These are phyloP conservation scores for Diaporthe sp. DNA, from an alignment of 2,329 filamentous ascomycete genomes.

Conservation along the genomic window DNA sequence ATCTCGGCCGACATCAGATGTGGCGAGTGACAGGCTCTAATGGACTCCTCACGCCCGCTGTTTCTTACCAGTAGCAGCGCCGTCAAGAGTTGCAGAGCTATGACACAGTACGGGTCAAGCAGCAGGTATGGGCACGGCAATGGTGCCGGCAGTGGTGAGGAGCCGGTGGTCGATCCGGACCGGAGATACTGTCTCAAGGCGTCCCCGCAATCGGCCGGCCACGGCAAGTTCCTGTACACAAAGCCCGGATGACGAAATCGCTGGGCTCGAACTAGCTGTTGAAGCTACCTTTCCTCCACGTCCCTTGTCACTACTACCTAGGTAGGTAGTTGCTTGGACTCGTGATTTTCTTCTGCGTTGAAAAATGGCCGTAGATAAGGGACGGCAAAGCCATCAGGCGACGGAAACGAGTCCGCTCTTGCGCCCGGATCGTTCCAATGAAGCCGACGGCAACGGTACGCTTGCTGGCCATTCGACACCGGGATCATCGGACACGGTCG, in stretches of 20 bases:
- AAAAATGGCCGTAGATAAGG: conserved; percentile 30
- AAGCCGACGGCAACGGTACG: conserved; percentile 8
- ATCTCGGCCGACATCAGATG: background rate
- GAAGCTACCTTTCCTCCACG: background rate
- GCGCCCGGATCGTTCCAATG: background rate
- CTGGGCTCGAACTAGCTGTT: background rate
- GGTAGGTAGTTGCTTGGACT: background rate
- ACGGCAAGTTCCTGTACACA: conserved; percentile 1
- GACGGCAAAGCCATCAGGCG: background rate
- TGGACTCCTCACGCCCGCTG: background rate
- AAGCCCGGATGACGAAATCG: conserved; percentile 7
- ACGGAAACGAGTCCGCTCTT: conserved; percentile 40
- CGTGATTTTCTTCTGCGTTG: background rate
- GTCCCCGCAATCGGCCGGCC: conserved; percentile 23
- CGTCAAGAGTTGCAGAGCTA: background rate
- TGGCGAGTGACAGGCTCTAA: background rate
- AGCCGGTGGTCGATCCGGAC: conserved; percentile 9
- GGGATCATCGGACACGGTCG: conserved; percentile 1
- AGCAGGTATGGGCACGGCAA: background rate
- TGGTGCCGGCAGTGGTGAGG: background rate
- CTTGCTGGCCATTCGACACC: conserved; percentile 11
- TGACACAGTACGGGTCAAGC: background rate
- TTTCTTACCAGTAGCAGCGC: too few species aligned
- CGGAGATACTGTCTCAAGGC: background rate
- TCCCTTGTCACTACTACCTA: background rate